Percentiles rank a stretch among this genome's conserved stretches.
Conservation (phyloP, 1,284 basidiomycete species). For the Wallemia ichthyophaga region DNA sequence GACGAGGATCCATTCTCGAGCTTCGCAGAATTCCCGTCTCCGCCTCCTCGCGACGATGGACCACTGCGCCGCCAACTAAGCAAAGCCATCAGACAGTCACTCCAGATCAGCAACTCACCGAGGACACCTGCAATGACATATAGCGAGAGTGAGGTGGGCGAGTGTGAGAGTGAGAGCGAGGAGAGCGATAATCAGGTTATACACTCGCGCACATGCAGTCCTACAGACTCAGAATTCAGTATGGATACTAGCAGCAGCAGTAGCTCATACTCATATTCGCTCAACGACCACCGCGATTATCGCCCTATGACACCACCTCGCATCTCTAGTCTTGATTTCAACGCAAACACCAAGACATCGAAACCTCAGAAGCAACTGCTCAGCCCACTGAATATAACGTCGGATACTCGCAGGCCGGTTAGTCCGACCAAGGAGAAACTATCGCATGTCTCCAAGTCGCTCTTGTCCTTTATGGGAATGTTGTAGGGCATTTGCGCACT, state of each 20-base stretch:
- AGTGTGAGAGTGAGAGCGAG: not conserved
- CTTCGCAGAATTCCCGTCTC: not conserved
- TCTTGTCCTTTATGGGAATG: not conserved
- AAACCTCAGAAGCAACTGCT: not conserved
- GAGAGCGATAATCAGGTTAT: too few species aligned
- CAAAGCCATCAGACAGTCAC: not conserved
- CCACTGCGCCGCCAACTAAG: not conserved
- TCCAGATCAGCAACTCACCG: not conserved
- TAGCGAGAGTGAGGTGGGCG: not conserved
- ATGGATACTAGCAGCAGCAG: not conserved
- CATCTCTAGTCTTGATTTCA: not conserved
- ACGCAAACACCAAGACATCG: not conserved
- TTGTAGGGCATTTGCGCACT: not conserved
- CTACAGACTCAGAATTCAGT: not conserved
- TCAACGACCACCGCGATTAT: not conserved
- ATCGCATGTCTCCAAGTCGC: not conserved
- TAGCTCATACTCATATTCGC: not conserved
- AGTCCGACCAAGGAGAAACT: not conserved
- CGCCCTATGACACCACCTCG: not conserved
- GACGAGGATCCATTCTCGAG: not conserved
- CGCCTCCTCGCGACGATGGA: not conserved
- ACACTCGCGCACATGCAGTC: not conserved
- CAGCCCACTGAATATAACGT: not conserved
- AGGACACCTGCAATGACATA: not conserved
- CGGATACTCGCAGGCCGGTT: not conserved